Base-by-base conservation (phyloP, 495 filamentous ascomycete genomes). In the Penicillium longicatenatum region DNA sequence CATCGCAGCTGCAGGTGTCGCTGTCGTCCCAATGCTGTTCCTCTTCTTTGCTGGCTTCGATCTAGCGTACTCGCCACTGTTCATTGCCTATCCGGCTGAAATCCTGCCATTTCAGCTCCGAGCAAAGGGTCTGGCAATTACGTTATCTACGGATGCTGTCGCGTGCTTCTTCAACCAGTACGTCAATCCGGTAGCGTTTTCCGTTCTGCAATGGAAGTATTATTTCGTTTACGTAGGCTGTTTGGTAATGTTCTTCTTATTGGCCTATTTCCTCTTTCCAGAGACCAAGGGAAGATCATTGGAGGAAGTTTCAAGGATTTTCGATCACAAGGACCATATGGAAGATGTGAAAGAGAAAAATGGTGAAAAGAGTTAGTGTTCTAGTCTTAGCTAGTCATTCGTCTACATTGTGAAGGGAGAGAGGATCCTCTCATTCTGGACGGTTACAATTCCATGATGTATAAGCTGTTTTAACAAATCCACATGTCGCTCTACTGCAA, bases 71-170 rank as follows among this genome's bases (percentile, higher is more conserved):
- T 80, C 81, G 4, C 81, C 84, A 3, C 70, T 89, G 30, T 74
- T 88, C 42, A 80, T 88, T 52, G 81, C 86, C 24, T 87, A 87
- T 58, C 79, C 82, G 0, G 75, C 86, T 16, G 87, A 90, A 75
- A 82, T 90, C 21, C 71, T 88, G 14, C 86, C 86, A 0, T 91
- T 85, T 69, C 80, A 83, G 42, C 74, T 90, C 48, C 83, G 86
- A 17, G 85, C 86, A 17, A 91, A 89, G 75, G 86, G 87, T 21
- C 82, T 89, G 73, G 84, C 88, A 70, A 72, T 86, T 45, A 81
- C 80, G 68, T 79, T 84, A 50, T 75, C 86, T 29, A 82, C 79
- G 14, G 79, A 84, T 42, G 79, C 86, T 53, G 76, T 80, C 9
- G 75, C 84, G 16, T 75, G 86, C 30, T 82, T 82, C 10, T 75